phyloP scores from a whole-genome alignment of 1,139 yeast genomes.

The Hanseniaspora sp. region DNA sequence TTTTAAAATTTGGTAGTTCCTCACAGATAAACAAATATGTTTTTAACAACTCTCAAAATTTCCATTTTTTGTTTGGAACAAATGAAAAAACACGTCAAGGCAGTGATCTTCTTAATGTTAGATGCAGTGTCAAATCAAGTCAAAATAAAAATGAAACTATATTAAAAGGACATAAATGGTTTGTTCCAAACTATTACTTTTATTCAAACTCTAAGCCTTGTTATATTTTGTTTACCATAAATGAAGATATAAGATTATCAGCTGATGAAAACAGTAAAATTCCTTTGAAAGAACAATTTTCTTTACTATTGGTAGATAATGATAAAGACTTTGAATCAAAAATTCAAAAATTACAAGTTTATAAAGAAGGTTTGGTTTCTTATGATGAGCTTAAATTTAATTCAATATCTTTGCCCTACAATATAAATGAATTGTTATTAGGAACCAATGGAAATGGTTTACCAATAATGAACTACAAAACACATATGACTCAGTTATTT shows the following conservation, averaged over 20 bases:
- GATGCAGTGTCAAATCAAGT: conserved; percentile 36
- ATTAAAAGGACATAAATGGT: conserved; percentile 61
- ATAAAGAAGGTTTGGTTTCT: neutral
- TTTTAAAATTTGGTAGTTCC: conserved; percentile 48
- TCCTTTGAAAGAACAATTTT: conserved; percentile 49
- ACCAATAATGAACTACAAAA: neutral
- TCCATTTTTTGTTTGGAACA: conserved; percentile 52
- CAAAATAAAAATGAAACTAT: conserved; percentile 43
- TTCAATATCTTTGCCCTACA: conserved; percentile 37
- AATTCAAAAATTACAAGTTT: conserved; percentile 3
- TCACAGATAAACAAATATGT: conserved; percentile 42
- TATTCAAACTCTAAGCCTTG: conserved; percentile 26
- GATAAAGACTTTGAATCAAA: neutral
- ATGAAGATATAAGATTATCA: conserved; percentile 28
- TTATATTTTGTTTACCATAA: conserved; percentile 52
- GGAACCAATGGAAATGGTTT: neutral
- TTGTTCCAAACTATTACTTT: conserved; percentile 68
- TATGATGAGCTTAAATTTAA: conserved; percentile 31
- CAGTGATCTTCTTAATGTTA: conserved; percentile 57
- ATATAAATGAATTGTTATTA: neutral
- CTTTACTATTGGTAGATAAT: conserved; percentile 1
- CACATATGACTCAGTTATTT: neutral
- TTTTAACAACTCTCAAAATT: neutral
- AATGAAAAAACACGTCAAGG: conserved; percentile 58
- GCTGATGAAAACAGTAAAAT: conserved; percentile 25